Evolutionary conservation across 441 rosid genomes (phyloP).

Genomic region (Capsella rubella): DNA sequence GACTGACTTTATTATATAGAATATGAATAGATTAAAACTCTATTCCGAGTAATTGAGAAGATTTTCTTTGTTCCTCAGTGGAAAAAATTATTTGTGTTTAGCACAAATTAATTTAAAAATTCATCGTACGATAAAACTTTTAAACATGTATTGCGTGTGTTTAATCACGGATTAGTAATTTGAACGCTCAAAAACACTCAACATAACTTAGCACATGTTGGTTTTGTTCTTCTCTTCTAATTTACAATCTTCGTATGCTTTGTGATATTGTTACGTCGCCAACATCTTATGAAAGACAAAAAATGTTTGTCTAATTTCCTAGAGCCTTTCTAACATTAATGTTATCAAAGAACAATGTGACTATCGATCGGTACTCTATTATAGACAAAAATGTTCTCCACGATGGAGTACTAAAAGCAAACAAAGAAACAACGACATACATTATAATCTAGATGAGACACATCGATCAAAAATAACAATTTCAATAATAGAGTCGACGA

Average conservation of each 20-base stretch:
- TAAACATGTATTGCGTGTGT: neutral
- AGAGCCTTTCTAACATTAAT: neutral
- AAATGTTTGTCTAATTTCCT: neutral
- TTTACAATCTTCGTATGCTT: too few relatives aligned
- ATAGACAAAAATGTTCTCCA: neutral
- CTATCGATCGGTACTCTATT: neutral
- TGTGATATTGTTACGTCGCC: too few relatives aligned
- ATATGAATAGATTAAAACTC: neutral
- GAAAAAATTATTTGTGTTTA: neutral
- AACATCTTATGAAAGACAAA: too few relatives aligned
- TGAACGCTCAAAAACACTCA: neutral
- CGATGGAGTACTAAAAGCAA: neutral
- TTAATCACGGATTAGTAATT: neutral
- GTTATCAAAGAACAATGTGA: neutral
- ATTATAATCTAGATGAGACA: neutral
- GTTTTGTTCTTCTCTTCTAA: too few relatives aligned
- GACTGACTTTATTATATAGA: conserved; percentile 14
- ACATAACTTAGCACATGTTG: neutral
- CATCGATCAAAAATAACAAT: neutral
- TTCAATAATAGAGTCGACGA: neutral
- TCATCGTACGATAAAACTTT: neutral
- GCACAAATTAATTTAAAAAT: neutral
- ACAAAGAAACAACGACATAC: neutral
- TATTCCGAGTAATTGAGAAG: too few relatives aligned
- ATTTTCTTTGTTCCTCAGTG: neutral